Evolutionary conservation across 192 early-diverging fungal species (phyloP).

Genomic region (Umbelopsis sp.): DNA sequence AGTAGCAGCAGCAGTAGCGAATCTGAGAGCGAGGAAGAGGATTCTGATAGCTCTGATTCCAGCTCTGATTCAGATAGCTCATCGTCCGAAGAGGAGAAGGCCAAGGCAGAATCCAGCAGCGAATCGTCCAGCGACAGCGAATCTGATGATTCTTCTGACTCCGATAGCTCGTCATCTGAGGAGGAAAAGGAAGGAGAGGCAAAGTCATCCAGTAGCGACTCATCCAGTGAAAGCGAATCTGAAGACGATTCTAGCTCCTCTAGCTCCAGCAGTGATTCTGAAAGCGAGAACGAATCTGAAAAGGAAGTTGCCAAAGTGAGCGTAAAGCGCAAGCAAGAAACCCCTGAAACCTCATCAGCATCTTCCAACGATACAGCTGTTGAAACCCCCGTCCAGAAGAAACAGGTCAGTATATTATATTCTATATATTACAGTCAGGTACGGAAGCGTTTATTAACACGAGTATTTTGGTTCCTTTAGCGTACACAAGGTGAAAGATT

Average conservation of each 20-base stretch:
- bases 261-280: constrained; percentile 1
- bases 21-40: constrained; percentile 25
- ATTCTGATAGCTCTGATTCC: constrained; percentile 25
- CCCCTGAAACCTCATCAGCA: neutral
- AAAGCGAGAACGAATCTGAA: constrained; percentile 20
- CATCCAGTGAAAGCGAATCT: constrained; percentile 25
- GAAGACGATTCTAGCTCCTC: constrained; percentile 27
- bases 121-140: constrained; percentile 38
- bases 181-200: no score
- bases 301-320: neutral
- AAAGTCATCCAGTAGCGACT: constrained; percentile 21
- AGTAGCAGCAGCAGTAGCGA: constrained; percentile 29
- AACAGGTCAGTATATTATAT: constrained; percentile 1
- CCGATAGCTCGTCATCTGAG: constrained; percentile 34
- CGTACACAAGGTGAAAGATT: constrained; percentile 65
- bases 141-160: constrained; percentile 39
- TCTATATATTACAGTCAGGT: neutral
- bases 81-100: constrained; percentile 36
- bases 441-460: neutral
- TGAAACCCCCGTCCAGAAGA: constrained; percentile 35
- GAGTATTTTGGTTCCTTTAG: neutral
- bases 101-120: constrained; percentile 40
- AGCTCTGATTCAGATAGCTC: constrained; percentile 27
- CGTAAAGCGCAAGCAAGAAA: constrained; percentile 8
- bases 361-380: constrained; percentile 12